Conservation (phyloP, 192 early-diverging fungal species). For the Backusella parvicylindrica region DNA sequence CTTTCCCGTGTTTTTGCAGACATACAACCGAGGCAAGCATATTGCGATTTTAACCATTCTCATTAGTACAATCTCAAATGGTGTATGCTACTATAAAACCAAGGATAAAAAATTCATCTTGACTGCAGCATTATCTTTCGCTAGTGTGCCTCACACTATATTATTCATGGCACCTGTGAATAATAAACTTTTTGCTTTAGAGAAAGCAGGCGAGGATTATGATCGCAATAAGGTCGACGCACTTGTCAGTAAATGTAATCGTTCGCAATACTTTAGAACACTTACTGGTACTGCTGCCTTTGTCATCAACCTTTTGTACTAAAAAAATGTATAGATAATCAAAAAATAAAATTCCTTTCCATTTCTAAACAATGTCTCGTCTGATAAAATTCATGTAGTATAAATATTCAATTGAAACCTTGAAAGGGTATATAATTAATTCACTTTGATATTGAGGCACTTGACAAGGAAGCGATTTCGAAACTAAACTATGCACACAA, state of each 20-base stretch:
- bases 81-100: neutral
- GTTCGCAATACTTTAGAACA: slow-evolving; percentile 5
- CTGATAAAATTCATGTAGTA: too few species aligned
- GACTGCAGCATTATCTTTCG: neutral
- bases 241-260: neutral
- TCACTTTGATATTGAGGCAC: too few species aligned
- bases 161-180: slow-evolving; percentile 9
- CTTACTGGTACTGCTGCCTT: slow-evolving; percentile 7
- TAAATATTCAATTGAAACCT: too few species aligned
- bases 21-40: neutral
- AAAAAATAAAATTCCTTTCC: too few species aligned
- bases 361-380: too few species aligned
- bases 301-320: neutral
- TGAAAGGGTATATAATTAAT: too few species aligned
- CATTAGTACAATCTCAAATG: neutral
- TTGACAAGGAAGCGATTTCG: too few species aligned
- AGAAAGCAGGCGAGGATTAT: neutral
- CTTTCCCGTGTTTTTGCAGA: neutral
- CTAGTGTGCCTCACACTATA: neutral
- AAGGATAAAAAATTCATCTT: neutral
- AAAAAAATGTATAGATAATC: too few species aligned
- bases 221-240: neutral
- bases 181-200: slow-evolving; percentile 9
- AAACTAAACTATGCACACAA: too few species aligned
- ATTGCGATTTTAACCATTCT: neutral